Conservation (phyloP, 352 stramenopile genomes). For the Globisporangium uncinulatum region DNA sequence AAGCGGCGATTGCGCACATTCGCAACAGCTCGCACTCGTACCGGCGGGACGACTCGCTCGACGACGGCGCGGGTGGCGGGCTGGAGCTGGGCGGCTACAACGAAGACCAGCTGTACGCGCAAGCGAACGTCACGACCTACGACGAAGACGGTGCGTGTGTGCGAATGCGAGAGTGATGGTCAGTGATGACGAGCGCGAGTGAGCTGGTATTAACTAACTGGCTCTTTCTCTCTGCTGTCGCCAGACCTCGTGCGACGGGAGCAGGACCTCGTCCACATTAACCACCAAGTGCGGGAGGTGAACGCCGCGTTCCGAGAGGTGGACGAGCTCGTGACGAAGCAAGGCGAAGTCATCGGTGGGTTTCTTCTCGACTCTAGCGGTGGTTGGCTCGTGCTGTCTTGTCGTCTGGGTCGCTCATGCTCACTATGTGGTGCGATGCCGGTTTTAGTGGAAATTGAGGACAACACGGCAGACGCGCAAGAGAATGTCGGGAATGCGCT, state of each 20-base stretch:
- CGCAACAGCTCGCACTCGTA: conserved; percentile 47
- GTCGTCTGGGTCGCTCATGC: no score
- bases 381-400: neutral
- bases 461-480: conserved; percentile 41
- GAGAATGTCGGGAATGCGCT: conserved; percentile 45
- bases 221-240: conserved; percentile 4
- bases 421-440: conserved; percentile 2
- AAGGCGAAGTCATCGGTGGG: conserved; percentile 61
- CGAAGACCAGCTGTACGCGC: conserved; percentile 63
- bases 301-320: conserved; percentile 64
- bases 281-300: conserved; percentile 60
- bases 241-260: conserved; percentile 51
- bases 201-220: neutral
- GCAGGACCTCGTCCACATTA: conserved; percentile 70
- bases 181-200: neutral
- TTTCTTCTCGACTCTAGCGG: neutral
- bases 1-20: conserved; percentile 42
- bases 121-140: conserved; percentile 56
- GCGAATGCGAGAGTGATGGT: neutral
- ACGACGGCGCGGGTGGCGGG: conserved; percentile 7
- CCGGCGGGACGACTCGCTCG: conserved; percentile 27
- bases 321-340: conserved; percentile 52
- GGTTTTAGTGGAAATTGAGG: conserved; percentile 47
- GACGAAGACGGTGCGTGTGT: conserved; percentile 46
- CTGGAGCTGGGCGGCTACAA: conserved; percentile 51